Evolutionary conservation across 2,329 filamentous ascomycete genomes (phyloP).

Genomic region (Sporothrix sp.): DNA sequence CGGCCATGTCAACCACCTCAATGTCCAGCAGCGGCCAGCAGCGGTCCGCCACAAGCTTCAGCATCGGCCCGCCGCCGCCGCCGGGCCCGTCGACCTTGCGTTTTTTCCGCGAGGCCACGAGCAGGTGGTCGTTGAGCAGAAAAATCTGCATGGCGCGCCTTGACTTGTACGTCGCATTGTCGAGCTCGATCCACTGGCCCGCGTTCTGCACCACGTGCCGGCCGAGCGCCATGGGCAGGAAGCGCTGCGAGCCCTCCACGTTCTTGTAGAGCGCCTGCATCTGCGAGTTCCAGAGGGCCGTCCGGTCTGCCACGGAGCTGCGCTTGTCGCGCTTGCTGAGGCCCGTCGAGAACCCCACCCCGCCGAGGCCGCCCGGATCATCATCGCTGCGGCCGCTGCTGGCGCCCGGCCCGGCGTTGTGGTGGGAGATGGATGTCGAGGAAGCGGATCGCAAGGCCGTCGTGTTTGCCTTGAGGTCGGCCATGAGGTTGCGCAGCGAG

Average conservation of each 20-base stretch:
- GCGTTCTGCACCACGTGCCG: conserved; percentile 91
- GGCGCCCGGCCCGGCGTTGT: conserved; percentile 21
- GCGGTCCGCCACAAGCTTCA: conserved; percentile 82
- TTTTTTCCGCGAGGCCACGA: conserved; percentile 88
- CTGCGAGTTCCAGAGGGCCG: conserved; percentile 57
- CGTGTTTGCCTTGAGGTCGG: conserved; percentile 75
- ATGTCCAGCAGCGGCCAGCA: conserved; percentile 93
- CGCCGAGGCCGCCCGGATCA: conserved; percentile 38
- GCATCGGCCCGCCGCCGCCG: conserved; percentile 40
- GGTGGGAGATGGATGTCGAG: conserved; percentile 28
- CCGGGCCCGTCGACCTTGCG: conserved; percentile 63
- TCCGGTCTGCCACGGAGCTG: conserved; percentile 71
- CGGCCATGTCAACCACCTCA: conserved; percentile 80
- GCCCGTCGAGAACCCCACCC: conserved; percentile 39
- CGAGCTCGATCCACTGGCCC: conserved; percentile 87
- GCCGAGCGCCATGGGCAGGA: conserved; percentile 80
- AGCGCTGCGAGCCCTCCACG: conserved; percentile 97
- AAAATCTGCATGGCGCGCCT: conserved; percentile 83
- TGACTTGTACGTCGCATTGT: conserved; percentile 95
- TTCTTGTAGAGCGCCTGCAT: conserved; percentile 86
- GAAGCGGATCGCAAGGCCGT: conserved; percentile 54
- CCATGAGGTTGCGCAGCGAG: conserved; percentile 79
- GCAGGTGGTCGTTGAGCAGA: conserved; percentile 84
- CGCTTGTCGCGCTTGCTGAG: conserved; percentile 69
- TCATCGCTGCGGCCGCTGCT: background rate